phyloP scores from a whole-genome alignment of 768 basidiomycete species.

The Pleurotus tuber-regium region DNA sequence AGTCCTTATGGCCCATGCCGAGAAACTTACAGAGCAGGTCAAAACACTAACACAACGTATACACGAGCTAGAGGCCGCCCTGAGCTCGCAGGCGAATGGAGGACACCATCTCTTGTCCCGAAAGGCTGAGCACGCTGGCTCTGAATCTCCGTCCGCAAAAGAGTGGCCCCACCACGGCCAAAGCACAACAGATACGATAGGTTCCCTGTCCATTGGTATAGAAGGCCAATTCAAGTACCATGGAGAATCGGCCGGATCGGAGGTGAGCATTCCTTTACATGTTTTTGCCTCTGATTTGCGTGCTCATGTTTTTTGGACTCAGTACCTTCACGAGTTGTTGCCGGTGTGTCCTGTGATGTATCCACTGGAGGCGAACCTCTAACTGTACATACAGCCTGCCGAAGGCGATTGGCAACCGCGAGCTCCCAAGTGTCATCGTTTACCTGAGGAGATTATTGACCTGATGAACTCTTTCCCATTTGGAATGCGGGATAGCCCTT shows the following conservation, averaged over 20 bases:
- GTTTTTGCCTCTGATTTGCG: background rate
- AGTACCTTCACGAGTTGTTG: conserved; percentile 41
- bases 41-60: conserved; percentile 38
- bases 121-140: conserved; percentile 4
- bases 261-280: conserved; percentile 29
- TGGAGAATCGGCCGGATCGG: conserved; percentile 47
- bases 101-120: background rate
- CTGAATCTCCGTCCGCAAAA: background rate
- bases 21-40: conserved; percentile 46
- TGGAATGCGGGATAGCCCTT: conserved; percentile 37
- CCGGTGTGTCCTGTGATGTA: conserved; percentile 21
- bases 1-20: conserved; percentile 49
- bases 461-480: conserved; percentile 50
- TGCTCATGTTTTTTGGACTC: background rate
- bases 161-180: conserved; percentile 17
- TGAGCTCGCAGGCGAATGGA: conserved; percentile 17
- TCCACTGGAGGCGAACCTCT: background rate
- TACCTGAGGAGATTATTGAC: conserved; percentile 41
- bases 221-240: conserved; percentile 51
- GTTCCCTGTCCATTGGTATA: conserved; percentile 46
- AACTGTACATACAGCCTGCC: conserved; percentile 10
- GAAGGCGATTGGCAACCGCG: conserved; percentile 15
- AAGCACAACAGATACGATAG: conserved; percentile 38
- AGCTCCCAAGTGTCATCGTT: conserved; percentile 24
- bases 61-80: conserved; percentile 43